Conservation (phyloP, 768 basidiomycete genomes). For the Lentinula sp. region DNA sequence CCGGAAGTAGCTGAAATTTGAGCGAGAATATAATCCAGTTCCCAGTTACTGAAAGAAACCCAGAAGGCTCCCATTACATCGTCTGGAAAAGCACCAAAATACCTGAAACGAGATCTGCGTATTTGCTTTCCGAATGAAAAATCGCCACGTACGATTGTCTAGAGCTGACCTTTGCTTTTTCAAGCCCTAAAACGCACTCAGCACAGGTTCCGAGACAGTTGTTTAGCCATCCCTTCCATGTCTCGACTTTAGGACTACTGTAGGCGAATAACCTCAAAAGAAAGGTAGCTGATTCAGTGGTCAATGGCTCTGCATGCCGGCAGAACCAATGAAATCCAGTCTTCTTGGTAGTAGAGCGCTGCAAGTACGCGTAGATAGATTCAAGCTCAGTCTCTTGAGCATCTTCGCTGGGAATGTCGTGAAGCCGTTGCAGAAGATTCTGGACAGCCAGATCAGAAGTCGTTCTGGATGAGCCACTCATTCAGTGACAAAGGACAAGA, state of each 20-base stretch:
- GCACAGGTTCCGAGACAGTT: constrained; percentile 57
- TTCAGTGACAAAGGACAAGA: background rate
- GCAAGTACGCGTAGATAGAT: constrained; percentile 47
- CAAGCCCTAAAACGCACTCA: constrained; percentile 63
- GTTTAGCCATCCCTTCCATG: constrained; percentile 57
- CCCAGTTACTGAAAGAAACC: constrained; percentile 59
- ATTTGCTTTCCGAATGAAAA: background rate
- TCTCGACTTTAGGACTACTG: constrained; percentile 44
- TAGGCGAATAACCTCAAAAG: constrained; percentile 81
- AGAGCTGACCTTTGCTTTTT: constrained; percentile 58
- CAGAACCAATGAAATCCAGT: constrained; percentile 82
- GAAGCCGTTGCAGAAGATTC: constrained; percentile 46
- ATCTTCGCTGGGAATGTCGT: constrained; percentile 46
- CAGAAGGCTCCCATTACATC: constrained; percentile 53
- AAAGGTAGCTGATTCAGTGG: constrained; percentile 69
- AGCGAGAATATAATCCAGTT: constrained; percentile 45
- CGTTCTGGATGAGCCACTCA: background rate
- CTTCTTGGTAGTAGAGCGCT: constrained; percentile 28
- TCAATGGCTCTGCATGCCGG: constrained; percentile 45
- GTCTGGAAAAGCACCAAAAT: constrained; percentile 61
- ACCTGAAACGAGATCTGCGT: constrained; percentile 38
- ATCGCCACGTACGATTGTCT: constrained; percentile 58
- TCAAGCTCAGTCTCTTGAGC: constrained; percentile 43
- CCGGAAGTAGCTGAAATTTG: constrained; percentile 27
- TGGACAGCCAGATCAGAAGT: constrained; percentile 12